Evolutionary conservation across 2,329 filamentous ascomycete species (phyloP), one percentile per base, ranked within the genome.

Genomic region (Stagonosporopsis rhizophila): DNA sequence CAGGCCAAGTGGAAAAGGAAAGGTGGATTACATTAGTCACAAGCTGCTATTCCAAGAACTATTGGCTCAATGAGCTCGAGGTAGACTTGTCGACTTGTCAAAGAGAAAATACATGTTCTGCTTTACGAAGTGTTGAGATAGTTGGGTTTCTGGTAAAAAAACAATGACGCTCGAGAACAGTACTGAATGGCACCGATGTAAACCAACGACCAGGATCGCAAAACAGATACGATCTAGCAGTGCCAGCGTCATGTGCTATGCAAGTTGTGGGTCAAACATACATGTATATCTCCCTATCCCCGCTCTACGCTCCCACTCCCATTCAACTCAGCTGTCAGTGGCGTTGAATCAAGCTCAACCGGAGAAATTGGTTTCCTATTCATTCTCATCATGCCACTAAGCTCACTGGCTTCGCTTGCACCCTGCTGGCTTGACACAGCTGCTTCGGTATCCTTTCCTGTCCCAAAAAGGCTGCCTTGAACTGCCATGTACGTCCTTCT

Each of bases 311-410:
- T 9, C 5, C 27, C 20, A n/a, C 12, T 19, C 1, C 48, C 22
- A 15, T 46, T 59, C 20, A 67, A 19, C 47, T 68, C 66, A 2
- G 49, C 19, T 17, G 34, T 35, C 30, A 60, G 22, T 2, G 58
- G 41, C 20, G 25, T 56, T 2, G 63, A 58, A 35, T 68, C 66
- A 37, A 69, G 45, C 20, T 67, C 64, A 6, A 66, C 58, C 5
- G 61, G 61, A 34, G 59, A 48, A 44, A 68, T 59, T 4, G 60
- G 59, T 41, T 64, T 67, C 44, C 65, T 62, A 11, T 42, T 47
- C 3, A 64, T 41, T 25, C 65, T 59, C 40, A 39, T 47, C 40
- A 67, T 28, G 0, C 61, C 64, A 9, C 58, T 57, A 32, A 68
- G 22, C 28, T 69, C 66, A 27, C 45, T 58, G 1, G 38, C 44